phyloP scores from a whole-genome alignment of 805 yeast genomes.

The Candida argentea region DNA sequence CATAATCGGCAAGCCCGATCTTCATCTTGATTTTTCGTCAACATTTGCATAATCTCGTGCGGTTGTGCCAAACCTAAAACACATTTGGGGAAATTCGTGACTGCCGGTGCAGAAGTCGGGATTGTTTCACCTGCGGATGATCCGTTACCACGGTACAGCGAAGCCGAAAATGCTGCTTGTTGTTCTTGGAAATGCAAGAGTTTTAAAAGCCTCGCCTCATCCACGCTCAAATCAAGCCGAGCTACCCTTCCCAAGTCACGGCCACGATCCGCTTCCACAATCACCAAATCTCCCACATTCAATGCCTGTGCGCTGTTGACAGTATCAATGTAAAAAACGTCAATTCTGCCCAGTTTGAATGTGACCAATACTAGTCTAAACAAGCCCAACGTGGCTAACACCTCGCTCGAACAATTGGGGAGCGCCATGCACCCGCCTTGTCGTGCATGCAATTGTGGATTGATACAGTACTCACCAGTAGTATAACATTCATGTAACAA shows the following conservation, averaged over 20 bases:
- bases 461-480: conserved; percentile 13
- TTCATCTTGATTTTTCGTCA: conserved; percentile 56
- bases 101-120: too few relatives aligned
- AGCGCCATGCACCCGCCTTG: conserved; percentile 18
- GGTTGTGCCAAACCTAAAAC: conserved; percentile 53
- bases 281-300: conserved; percentile 48
- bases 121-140: conserved; percentile 20
- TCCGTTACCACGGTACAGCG: conserved; percentile 2
- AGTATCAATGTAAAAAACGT: conserved; percentile 64
- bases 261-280: conserved; percentile 81
- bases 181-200: conserved; percentile 62
- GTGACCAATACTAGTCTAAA: conserved; percentile 49
- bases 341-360: conserved; percentile 72
- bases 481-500: conserved; percentile 18
- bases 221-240: conserved; percentile 45
- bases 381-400: conserved; percentile 17
- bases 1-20: conserved; percentile 57
- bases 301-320: too few relatives aligned
- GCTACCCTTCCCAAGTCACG: conserved; percentile 63
- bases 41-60: conserved; percentile 48
- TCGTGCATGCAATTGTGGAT: not conserved
- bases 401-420: conserved; percentile 12
- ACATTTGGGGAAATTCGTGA: conserved; percentile 64
- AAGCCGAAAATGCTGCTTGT: conserved; percentile 40
- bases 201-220: conserved; percentile 60